Percentiles rank a stretch among this genome's conserved stretches.
These are phyloP conservation scores for Suhomyces atakaporum DNA, from an alignment of 1,139 yeast species.

Conservation along the genomic window DNA sequence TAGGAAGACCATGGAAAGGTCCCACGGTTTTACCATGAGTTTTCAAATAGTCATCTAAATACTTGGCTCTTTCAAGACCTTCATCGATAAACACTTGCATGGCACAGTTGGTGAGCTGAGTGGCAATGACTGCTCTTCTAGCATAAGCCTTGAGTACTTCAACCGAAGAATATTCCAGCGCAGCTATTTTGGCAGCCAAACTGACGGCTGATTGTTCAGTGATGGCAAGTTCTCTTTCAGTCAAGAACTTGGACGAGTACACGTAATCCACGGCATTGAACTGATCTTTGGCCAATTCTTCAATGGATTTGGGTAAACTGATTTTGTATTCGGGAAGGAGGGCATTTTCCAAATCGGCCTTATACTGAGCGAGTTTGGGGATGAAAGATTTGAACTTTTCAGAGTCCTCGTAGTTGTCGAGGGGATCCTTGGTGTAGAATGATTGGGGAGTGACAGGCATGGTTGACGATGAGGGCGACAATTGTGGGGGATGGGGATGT, in stretches of 20 bases:
- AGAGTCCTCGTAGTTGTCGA: slow-evolving; percentile 39
- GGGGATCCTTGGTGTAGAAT: slow-evolving; percentile 36
- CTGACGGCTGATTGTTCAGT: slow-evolving; percentile 46
- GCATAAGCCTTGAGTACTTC: slow-evolving; percentile 52
- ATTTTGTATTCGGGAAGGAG: slow-evolving; percentile 44
- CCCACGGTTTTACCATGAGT: slow-evolving; percentile 64
- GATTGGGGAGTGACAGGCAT: slow-evolving; percentile 20
- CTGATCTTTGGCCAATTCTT: slow-evolving; percentile 39
- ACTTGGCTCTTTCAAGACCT: slow-evolving; percentile 56
- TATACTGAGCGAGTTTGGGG: slow-evolving; percentile 55
- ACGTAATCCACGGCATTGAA: slow-evolving; percentile 51
- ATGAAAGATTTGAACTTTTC: slow-evolving; percentile 39
- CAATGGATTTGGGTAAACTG: slow-evolving; percentile 44
- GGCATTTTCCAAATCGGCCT: slow-evolving; percentile 41
- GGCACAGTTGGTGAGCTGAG: slow-evolving; percentile 61
- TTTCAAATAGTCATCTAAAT: slow-evolving; percentile 52
- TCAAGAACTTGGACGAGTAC: slow-evolving; percentile 42
- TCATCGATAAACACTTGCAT: slow-evolving; percentile 59
- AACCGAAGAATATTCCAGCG: slow-evolving; percentile 43
- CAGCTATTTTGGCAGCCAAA: slow-evolving; percentile 39
- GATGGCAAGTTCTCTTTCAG: slow-evolving; percentile 46
- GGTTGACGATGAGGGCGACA: not conserved
- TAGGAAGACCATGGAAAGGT: slow-evolving; percentile 78
- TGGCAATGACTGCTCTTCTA: slow-evolving; percentile 59
- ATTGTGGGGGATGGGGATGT: not conserved